These are phyloP conservation scores for Crithidia sp. DNA, from an alignment of 208 protist species.

Conservation along the genomic window DNA sequence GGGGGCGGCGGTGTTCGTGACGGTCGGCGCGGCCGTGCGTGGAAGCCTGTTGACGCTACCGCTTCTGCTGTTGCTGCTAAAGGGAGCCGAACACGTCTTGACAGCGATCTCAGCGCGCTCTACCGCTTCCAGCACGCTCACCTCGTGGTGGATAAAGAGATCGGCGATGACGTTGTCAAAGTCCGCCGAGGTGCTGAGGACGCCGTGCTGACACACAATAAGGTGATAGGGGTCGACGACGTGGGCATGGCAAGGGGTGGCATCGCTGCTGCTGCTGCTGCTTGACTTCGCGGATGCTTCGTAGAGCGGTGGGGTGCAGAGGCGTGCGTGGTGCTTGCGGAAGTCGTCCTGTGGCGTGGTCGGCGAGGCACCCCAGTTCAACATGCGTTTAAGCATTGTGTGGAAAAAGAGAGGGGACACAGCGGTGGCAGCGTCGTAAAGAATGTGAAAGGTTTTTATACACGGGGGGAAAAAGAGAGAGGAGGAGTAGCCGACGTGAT, in stretches of 20 bases:
- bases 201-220: constrained; percentile 72
- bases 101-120: constrained; percentile 1
- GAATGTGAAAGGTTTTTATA: too few species aligned
- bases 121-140: constrained; percentile 28
- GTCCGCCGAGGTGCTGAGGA: constrained; percentile 52
- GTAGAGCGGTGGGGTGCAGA: constrained; percentile 10
- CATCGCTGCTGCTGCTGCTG: not conserved
- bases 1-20: not conserved
- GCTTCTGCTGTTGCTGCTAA: not conserved
- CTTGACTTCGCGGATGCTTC: not conserved
- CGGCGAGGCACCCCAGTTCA: constrained; percentile 1
- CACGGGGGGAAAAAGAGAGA: not conserved
- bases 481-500: not conserved
- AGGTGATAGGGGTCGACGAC: constrained; percentile 61
- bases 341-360: constrained; percentile 22
- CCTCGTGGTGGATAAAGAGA: constrained; percentile 38
- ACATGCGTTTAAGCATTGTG: constrained; percentile 11
- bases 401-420: too few species aligned
- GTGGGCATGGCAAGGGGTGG: not conserved
- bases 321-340: constrained; percentile 5
- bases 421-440: too few species aligned
- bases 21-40: constrained; percentile 1
- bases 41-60: not conserved
- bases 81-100: not conserved
- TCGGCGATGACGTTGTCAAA: constrained; percentile 50